Percentiles rank a stretch among this genome's conserved stretches.
Conservation (phyloP, 164 flowering plant genomes). For the Warburgia ugandensis region DNA sequence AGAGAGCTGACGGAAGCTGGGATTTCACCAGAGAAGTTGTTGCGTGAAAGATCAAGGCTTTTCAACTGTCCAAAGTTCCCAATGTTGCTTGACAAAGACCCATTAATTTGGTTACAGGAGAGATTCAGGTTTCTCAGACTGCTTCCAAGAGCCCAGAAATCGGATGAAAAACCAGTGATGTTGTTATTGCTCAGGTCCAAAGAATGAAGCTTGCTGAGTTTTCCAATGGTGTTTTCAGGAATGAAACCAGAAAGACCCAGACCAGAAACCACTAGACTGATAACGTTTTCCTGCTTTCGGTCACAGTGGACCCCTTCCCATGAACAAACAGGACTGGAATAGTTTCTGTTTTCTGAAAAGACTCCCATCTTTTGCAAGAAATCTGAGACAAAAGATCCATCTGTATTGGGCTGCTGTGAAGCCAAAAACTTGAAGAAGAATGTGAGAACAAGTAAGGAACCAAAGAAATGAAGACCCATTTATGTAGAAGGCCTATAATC, state of each 20-base stretch:
- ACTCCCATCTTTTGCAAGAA: constrained; percentile 61
- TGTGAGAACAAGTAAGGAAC: constrained; percentile 30
- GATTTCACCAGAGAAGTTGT: constrained; percentile 52
- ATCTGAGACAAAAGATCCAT: constrained; percentile 58
- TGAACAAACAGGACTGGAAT: constrained; percentile 54
- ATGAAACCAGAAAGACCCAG: constrained; percentile 64
- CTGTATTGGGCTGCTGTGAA: constrained; percentile 70
- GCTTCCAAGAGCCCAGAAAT: constrained; percentile 71
- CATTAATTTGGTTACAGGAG: constrained; percentile 55
- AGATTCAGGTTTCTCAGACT: constrained; percentile 50
- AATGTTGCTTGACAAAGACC: constrained; percentile 51
- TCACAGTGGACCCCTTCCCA: constrained; percentile 68
- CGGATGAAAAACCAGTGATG: constrained; percentile 64
- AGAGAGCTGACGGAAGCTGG: constrained; percentile 59
- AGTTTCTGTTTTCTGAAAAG: constrained; percentile 31
- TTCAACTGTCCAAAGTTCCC: constrained; percentile 68
- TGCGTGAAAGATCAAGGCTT: constrained; percentile 55
- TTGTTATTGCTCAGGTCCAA: constrained; percentile 83
- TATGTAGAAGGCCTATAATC: constrained; percentile 9
- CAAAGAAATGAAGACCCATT: constrained; percentile 42
- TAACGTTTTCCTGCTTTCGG: constrained; percentile 27
- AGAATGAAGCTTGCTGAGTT: constrained; percentile 51
- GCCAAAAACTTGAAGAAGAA: constrained; percentile 32
- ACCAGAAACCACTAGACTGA: constrained; percentile 38
- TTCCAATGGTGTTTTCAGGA: constrained; percentile 84